These are phyloP conservation scores for Colletotrichum sojae DNA, from an alignment of 2,329 filamentous ascomycete species.

Conservation along the genomic window DNA sequence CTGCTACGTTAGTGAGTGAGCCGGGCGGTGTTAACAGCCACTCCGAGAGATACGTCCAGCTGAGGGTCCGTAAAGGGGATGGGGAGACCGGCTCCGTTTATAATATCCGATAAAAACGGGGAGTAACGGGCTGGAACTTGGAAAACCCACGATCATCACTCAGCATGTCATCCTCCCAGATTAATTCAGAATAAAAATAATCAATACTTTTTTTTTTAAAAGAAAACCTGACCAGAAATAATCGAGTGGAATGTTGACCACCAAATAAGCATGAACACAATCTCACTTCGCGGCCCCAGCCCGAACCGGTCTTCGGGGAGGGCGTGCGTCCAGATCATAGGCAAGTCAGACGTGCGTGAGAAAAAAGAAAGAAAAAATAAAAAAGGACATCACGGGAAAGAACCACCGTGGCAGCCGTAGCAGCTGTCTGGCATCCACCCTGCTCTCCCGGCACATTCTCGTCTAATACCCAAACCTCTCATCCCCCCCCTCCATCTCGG, in stretches of 20 bases:
- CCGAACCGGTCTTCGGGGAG: background rate
- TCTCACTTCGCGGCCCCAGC: slow-evolving; percentile 18
- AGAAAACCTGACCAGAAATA: background rate
- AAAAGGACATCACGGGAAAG: too few species aligned
- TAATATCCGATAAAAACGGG: slow-evolving; percentile 17
- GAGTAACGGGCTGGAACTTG: background rate
- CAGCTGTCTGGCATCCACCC: background rate
- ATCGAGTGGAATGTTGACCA: slow-evolving; percentile 11
- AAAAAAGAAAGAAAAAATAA: background rate
- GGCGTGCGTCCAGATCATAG: slow-evolving; percentile 27
- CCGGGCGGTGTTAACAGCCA: background rate
- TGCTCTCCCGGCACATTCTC: slow-evolving; percentile 9
- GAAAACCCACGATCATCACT: background rate
- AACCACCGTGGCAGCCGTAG: too few species aligned
- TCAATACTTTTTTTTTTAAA: background rate
- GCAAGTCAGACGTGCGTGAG: background rate
- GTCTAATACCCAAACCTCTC: slow-evolving; percentile 1
- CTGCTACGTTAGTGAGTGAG: too few species aligned
- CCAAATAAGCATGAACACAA: slow-evolving; percentile 39
- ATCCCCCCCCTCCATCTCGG: background rate
- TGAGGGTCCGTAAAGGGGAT: slow-evolving; percentile 1
- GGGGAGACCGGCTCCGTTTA: slow-evolving; percentile 3
- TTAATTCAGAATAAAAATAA: background rate
- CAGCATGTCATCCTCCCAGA: background rate
- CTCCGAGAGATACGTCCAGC: background rate